phyloP scores from a whole-genome alignment of 2,329 filamentous ascomycete genomes.

The Coniochaeta sp. region DNA sequence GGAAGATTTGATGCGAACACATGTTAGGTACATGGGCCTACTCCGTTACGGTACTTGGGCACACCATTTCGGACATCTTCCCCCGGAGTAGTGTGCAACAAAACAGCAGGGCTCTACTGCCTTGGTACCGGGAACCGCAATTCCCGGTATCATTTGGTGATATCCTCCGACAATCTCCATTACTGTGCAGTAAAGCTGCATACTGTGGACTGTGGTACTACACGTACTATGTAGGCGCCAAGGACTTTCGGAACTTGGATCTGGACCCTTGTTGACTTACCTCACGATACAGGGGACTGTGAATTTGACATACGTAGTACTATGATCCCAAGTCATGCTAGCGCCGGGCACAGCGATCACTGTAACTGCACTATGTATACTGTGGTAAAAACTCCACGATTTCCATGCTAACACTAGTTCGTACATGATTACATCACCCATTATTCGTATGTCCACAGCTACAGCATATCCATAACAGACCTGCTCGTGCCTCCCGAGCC shows the following conservation, averaged over 20 bases:
- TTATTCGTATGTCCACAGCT: not conserved
- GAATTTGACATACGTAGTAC: no score
- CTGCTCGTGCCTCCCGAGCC: not conserved
- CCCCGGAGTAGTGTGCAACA: not conserved
- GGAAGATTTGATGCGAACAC: not conserved
- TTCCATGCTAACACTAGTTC: not conserved
- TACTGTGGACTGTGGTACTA: no score
- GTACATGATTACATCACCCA: constrained; percentile 1
- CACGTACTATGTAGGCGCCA: no score
- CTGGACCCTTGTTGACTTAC: not conserved
- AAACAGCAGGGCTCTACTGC: not conserved
- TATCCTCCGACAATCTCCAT: not conserved
- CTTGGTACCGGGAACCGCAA: no score
- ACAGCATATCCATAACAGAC: not conserved
- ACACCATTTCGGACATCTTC: not conserved
- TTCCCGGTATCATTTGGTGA: not conserved
- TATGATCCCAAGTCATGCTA: not conserved
- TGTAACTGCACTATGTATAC: not conserved
- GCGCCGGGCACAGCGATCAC: not conserved
- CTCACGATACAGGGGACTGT: not conserved
- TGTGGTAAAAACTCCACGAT: not conserved
- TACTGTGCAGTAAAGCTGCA: not conserved
- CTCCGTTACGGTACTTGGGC: no score
- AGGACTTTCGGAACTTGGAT: not conserved
- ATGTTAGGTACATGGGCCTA: not conserved